phyloP scores from a whole-genome alignment of 495 filamentous ascomycete genomes.

The Polyplosphaeria fusca region DNA sequence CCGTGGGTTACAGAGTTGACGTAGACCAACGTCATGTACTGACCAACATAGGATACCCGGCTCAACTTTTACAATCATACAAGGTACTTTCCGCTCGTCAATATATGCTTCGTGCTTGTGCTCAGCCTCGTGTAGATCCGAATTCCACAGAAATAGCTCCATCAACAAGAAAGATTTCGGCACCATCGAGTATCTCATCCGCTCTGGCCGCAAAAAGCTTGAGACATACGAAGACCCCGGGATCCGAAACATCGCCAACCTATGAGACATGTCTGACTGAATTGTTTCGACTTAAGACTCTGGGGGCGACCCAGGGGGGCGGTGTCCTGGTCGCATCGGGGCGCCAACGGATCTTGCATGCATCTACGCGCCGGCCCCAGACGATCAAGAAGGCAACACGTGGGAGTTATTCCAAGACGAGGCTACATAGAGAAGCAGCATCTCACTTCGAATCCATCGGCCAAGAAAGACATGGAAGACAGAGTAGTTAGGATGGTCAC shows the following conservation, averaged over 20 bases:
- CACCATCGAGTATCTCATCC: slow-evolving; percentile 81
- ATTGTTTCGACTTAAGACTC: too few species aligned
- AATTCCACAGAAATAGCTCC: slow-evolving; percentile 68
- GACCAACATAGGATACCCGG: slow-evolving; percentile 46
- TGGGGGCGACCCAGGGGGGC: not conserved
- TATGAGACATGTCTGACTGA: too few species aligned
- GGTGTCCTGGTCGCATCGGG: not conserved
- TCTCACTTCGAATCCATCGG: too few species aligned
- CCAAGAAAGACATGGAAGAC: too few species aligned
- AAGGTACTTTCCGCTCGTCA: slow-evolving; percentile 42
- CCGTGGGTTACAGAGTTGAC: slow-evolving; percentile 46
- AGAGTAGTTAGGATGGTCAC: too few species aligned
- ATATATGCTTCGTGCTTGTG: not conserved
- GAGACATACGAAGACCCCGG: slow-evolving; percentile 79
- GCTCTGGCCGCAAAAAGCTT: slow-evolving; percentile 80
- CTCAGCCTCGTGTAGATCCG: slow-evolving; percentile 33
- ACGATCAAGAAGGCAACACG: too few species aligned
- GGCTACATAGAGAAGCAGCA: too few species aligned
- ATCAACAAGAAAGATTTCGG: slow-evolving; percentile 85
- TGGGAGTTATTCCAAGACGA: too few species aligned
- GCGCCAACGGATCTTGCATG: not conserved
- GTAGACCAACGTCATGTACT: slow-evolving; percentile 21
- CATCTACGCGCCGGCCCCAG: too few species aligned
- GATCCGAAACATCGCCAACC: slow-evolving; percentile 71
- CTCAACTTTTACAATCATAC: slow-evolving; percentile 56